Evolutionary conservation across 805 yeast genomes (phyloP).

Genomic region (Myxozyma geophila): DNA sequence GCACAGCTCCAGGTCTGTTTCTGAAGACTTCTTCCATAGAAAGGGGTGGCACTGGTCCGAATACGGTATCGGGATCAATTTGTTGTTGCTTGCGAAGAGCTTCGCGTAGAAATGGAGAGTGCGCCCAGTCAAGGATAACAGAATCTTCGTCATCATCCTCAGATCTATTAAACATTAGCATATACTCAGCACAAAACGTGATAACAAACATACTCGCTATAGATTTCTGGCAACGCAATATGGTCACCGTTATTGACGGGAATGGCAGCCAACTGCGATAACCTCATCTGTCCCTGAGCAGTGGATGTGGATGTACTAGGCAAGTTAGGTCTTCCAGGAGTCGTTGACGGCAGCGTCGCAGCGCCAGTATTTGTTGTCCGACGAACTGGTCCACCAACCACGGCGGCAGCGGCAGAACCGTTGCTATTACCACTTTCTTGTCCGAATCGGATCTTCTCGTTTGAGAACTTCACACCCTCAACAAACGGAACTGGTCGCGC

Average conservation of each 20-base stretch:
- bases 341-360: slow-evolving; percentile 4
- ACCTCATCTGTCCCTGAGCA: slow-evolving; percentile 8
- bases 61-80: slow-evolving; percentile 68
- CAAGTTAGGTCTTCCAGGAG: slow-evolving; percentile 24
- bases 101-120: slow-evolving; percentile 58
- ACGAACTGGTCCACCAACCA: slow-evolving; percentile 5
- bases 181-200: background rate
- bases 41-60: slow-evolving; percentile 74
- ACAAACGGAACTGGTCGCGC: slow-evolving; percentile 38
- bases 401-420: background rate
- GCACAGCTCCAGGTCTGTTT: slow-evolving; percentile 44
- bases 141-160: slow-evolving; percentile 58
- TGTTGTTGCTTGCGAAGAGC: slow-evolving; percentile 53
- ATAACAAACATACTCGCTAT: slow-evolving; percentile 39
- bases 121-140: slow-evolving; percentile 64
- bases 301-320: background rate
- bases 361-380: slow-evolving; percentile 14
- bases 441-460: slow-evolving; percentile 43
- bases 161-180: slow-evolving; percentile 44
- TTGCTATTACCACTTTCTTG: slow-evolving; percentile 8
- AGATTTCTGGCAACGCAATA: slow-evolving; percentile 41
- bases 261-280: slow-evolving; percentile 27
- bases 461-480: slow-evolving; percentile 45
- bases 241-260: slow-evolving; percentile 37
- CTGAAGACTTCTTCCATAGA: slow-evolving; percentile 72